Evolutionary conservation across 768 basidiomycete genomes (phyloP), one percentile per base, ranked within the genome.

Genomic region (Tricholoma terreum): DNA sequence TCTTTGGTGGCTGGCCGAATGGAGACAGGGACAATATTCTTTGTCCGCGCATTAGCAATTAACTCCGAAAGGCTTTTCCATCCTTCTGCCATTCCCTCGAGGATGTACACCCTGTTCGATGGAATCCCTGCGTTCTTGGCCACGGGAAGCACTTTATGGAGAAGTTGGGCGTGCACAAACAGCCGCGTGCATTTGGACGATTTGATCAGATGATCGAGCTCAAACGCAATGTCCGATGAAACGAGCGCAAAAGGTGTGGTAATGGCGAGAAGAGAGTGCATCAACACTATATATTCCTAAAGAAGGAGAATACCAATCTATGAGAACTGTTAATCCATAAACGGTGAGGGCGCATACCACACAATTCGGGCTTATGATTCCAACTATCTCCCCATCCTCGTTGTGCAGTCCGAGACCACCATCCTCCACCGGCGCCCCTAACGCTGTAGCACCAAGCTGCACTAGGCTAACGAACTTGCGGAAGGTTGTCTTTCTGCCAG

Each of bases 341-440:
- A 22, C 19, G 7, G 15, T 38, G 33, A 15, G 38, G 6, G 12
- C 24, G 68, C 83, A 60, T 70, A 89, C 90, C 66, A 84, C 65
- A 33, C 80, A 85, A 65, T 90, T 92, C 49, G 86, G 79, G 69
- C 82, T 82, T 65, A 90, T 78, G 12, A 92, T 80, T 5, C 87
- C 90, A n/a, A 90, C 76, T 19, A 89, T 80, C 54, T 87, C 85
- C 54, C 87, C 85, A 17, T 12, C 38, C n/a, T 78, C 73, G 0
- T 68, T 67, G 7, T 68, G 64, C 10, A 91, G 65, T 0, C 80
- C 86, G 1, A 88, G 71, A 0, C 89, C 87, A 1, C 86, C 86
- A n/a, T 78, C 66, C 0, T 71, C 61, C 12, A 71, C 56, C 5
- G 80, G 74, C n/a, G 72, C 67, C 2, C 72, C 80, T 9, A 90